Conservation (phyloP, 768 basidiomycete genomes). For the Mycena albidolilacea region DNA sequence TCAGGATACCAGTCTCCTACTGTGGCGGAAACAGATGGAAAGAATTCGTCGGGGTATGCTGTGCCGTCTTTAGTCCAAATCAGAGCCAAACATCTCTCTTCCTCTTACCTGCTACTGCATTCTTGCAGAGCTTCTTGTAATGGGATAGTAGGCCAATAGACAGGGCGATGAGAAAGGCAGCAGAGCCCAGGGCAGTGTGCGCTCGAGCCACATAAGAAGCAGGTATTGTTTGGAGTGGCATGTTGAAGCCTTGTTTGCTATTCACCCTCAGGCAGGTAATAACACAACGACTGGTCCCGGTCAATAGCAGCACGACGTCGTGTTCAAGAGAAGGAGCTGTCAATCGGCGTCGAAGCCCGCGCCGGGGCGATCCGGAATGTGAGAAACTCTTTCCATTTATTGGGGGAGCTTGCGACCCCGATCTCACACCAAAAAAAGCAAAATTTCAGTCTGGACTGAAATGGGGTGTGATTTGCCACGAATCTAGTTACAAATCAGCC, state of each 20-base stretch:
- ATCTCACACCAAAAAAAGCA: too few relatives aligned
- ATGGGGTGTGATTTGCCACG: too few relatives aligned
- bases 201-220: constrained; percentile 71
- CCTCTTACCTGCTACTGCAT: constrained; percentile 83
- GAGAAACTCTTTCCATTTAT: too few relatives aligned
- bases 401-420: too few relatives aligned
- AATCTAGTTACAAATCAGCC: too few relatives aligned
- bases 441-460: too few relatives aligned
- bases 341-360: neutral
- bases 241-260: neutral
- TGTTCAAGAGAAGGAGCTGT: neutral
- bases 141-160: constrained; percentile 77
- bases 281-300: too few relatives aligned
- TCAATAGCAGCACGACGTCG: too few relatives aligned
- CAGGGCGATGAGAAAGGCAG: constrained; percentile 78
- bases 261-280: too few relatives aligned
- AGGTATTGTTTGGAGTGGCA: neutral
- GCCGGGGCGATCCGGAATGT: too few relatives aligned
- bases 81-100: too few relatives aligned
- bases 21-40: constrained; percentile 92
- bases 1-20: constrained; percentile 95
- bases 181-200: constrained; percentile 77
- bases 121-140: constrained; percentile 89
- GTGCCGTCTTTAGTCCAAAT: too few relatives aligned
- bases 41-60: constrained; percentile 88